phyloP scores from a whole-genome alignment of 75 land plant genomes.

The Ceratopteris richardii region DNA sequence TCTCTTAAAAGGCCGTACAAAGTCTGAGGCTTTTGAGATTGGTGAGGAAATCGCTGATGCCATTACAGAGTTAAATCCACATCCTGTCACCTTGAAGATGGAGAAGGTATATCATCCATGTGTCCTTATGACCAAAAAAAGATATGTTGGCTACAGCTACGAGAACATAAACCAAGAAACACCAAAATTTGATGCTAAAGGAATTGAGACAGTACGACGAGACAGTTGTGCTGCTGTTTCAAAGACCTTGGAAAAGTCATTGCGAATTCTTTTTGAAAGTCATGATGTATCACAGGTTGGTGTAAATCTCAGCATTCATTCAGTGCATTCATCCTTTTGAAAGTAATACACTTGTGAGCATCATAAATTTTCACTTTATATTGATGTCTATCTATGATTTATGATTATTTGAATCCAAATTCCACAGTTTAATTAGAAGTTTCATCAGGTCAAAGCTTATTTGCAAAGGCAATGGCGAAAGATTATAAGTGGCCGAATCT shows the following conservation, averaged over 20 bases:
- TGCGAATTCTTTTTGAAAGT: constrained; percentile 68
- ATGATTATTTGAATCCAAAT: too few species aligned
- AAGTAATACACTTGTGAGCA: too few species aligned
- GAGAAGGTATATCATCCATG: constrained; percentile 94
- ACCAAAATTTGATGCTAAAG: constrained; percentile 92
- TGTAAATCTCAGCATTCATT: neutral
- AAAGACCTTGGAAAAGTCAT: constrained; percentile 67
- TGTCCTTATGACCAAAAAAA: constrained; percentile 85
- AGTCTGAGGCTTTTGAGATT: constrained; percentile 65
- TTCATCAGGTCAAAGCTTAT: constrained; percentile 64
- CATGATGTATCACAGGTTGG: constrained; percentile 56
- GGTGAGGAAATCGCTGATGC: constrained; percentile 87
- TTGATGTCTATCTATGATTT: too few species aligned
- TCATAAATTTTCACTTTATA: too few species aligned
- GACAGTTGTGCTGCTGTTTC: constrained; percentile 94
- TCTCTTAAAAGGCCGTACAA: constrained; percentile 67
- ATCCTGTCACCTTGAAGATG: constrained; percentile 85
- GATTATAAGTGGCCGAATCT: constrained; percentile 66
- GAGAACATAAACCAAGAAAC: constrained; percentile 58
- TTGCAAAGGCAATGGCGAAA: constrained; percentile 81
- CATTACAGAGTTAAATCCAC: constrained; percentile 73
- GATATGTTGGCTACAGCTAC: constrained; percentile 97
- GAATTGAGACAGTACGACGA: constrained; percentile 93
- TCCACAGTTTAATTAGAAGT: too few species aligned
- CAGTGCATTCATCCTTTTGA: neutral